Conservation (phyloP, 2,329 filamentous ascomycete species). For the Geosmithia flava region DNA sequence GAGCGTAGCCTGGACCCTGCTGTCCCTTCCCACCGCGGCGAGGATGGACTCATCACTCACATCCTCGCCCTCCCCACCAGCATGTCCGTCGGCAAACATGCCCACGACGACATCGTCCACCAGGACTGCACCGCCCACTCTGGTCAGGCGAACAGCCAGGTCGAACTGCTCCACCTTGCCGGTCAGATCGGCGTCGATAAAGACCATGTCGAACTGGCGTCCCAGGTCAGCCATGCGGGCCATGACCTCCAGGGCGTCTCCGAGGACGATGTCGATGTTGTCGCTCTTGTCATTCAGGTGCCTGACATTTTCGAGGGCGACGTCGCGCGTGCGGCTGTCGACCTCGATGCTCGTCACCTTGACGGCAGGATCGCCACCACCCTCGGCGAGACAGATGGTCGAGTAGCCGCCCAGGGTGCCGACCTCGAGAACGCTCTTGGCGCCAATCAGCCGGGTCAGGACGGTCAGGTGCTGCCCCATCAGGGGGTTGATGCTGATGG, state of each 20-base stretch:
- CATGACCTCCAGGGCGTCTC: conserved; percentile 26
- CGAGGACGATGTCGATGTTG: conserved; percentile 29
- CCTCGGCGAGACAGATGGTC: conserved; percentile 32
- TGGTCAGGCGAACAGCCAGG: conserved; percentile 24
- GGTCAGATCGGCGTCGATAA: conserved; percentile 36
- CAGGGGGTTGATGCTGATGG: conserved; percentile 20
- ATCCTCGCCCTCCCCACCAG: background rate
- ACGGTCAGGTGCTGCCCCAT: conserved; percentile 25
- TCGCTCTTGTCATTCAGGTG: conserved; percentile 16
- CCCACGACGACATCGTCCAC: conserved; percentile 35
- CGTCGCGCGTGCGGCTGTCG: conserved; percentile 26
- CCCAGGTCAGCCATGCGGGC: conserved; percentile 25
- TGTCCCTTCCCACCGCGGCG: conserved; percentile 9
- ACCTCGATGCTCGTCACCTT: conserved; percentile 38
- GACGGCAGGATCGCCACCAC: too few relatives aligned
- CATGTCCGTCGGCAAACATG: conserved; percentile 3
- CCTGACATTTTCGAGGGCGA: conserved; percentile 29
- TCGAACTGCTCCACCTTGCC: conserved; percentile 26
- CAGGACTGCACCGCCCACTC: conserved; percentile 26
- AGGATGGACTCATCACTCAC: conserved; percentile 4
- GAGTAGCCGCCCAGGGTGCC: conserved; percentile 43
- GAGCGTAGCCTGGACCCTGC: conserved; percentile 12
- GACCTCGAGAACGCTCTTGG: conserved; percentile 34
- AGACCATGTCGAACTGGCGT: conserved; percentile 33
- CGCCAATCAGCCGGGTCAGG: conserved; percentile 19